These are phyloP conservation scores for Plicaturopsis crispa DNA, from an alignment of 768 basidiomycete genomes.

Conservation along the genomic window DNA sequence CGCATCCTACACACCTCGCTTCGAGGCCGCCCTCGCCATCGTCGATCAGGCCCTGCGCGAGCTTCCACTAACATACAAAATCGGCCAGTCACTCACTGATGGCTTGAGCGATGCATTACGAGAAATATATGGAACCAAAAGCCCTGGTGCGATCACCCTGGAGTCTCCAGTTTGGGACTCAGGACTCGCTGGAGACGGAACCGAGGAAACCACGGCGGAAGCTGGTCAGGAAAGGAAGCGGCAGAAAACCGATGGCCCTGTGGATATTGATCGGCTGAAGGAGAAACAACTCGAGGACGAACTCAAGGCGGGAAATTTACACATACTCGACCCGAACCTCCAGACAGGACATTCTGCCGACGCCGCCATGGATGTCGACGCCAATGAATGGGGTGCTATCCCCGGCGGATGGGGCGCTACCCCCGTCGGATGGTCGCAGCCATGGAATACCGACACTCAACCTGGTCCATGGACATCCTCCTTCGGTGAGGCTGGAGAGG, in stretches of 20 bases:
- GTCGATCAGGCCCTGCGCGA: slow-evolving; percentile 30
- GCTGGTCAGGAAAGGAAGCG: slow-evolving; percentile 11
- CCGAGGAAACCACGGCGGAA: slow-evolving; percentile 11
- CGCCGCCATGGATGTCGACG: slow-evolving; percentile 12
- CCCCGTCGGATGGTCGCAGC: background rate
- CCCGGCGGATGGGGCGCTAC: slow-evolving; percentile 9
- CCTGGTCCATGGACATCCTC: background rate
- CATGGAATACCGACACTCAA: background rate
- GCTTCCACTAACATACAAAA: slow-evolving; percentile 32
- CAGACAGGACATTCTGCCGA: slow-evolving; percentile 12
- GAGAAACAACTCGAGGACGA: slow-evolving; percentile 26
- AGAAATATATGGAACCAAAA: slow-evolving; percentile 42
- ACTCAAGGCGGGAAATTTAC: slow-evolving; percentile 25
- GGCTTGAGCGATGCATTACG: slow-evolving; percentile 30
- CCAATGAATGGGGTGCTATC: slow-evolving; percentile 7
- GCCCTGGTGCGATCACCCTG: slow-evolving; percentile 43
- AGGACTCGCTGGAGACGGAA: slow-evolving; percentile 40
- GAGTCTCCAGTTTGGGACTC: slow-evolving; percentile 40
- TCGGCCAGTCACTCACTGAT: slow-evolving; percentile 33
- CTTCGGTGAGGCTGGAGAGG: background rate
- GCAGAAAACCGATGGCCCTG: slow-evolving; percentile 9
- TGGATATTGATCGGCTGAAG: slow-evolving; percentile 9
- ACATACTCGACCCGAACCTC: slow-evolving; percentile 15
- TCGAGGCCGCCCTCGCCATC: slow-evolving; percentile 40
- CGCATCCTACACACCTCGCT: slow-evolving; percentile 36